phyloP scores from a whole-genome alignment of 495 filamentous ascomycete genomes.

The Chaetomium cochliodes region DNA sequence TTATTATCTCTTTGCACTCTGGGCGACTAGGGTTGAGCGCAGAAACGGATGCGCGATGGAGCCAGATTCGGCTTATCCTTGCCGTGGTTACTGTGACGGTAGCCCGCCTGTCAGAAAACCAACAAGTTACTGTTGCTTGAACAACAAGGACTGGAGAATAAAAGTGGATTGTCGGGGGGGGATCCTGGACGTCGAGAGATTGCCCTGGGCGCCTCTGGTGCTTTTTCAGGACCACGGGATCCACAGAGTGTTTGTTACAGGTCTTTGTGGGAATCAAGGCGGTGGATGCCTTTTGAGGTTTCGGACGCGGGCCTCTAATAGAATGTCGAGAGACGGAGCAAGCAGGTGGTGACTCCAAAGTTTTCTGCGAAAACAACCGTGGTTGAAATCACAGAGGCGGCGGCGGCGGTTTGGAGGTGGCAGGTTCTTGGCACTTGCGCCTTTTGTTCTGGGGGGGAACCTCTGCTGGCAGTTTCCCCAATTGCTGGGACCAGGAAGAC shows the following conservation, averaged over 20 bases:
- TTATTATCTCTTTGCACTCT: slow-evolving; percentile 30
- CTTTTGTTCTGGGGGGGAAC: neutral
- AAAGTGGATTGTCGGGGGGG: slow-evolving; percentile 16
- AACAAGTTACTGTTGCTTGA: neutral
- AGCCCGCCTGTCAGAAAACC: neutral
- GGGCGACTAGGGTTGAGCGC: slow-evolving; percentile 14
- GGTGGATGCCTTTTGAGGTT: neutral
- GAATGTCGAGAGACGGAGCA: neutral
- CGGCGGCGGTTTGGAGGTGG: neutral
- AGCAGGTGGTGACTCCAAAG: neutral
- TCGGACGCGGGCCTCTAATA: neutral
- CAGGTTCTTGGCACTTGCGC: slow-evolving; percentile 6
- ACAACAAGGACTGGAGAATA: neutral
- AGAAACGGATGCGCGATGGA: slow-evolving; percentile 21
- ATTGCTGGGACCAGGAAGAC: neutral
- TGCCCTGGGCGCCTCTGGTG: slow-evolving; percentile 6
- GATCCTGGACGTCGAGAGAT: neutral
- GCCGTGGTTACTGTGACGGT: slow-evolving; percentile 3
- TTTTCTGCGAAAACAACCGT: neutral
- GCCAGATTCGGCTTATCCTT: slow-evolving; percentile 6
- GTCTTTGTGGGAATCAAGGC: slow-evolving; percentile 15
- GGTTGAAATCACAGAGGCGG: neutral
- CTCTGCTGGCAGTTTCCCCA: neutral
- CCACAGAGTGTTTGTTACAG: slow-evolving; percentile 17
- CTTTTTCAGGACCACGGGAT: slow-evolving; percentile 6